Percentiles rank a stretch among this genome's conserved stretches.
These are phyloP conservation scores for Gloeopeniophorella convolvens DNA, from an alignment of 768 basidiomycete genomes.

Conservation along the genomic window DNA sequence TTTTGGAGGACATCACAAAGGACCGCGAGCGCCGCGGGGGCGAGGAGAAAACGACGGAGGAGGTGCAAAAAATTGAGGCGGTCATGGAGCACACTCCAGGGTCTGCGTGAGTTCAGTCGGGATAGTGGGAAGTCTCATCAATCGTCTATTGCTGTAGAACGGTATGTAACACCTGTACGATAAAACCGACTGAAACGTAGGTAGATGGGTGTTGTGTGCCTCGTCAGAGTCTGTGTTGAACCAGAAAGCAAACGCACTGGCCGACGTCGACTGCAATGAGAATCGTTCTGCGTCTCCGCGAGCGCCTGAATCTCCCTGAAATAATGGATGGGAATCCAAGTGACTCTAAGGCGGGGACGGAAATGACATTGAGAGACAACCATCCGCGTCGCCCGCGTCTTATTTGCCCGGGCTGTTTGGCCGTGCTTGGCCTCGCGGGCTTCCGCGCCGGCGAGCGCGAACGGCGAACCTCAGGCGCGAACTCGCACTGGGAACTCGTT, in stretches of 20 bases:
- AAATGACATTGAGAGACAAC: constrained; percentile 5
- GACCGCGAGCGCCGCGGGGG: constrained; percentile 46
- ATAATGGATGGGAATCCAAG: constrained; percentile 21
- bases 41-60: constrained; percentile 34
- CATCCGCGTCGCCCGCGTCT: not conserved
- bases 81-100: constrained; percentile 17
- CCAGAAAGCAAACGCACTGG: constrained; percentile 10
- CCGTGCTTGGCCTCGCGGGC: constrained; percentile 6
- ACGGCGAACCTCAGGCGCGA: too few species aligned
- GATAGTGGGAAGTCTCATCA: not conserved
- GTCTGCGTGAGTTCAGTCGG: not conserved
- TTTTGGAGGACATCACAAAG: constrained; percentile 77
- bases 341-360: constrained; percentile 26
- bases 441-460: too few species aligned
- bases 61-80: constrained; percentile 16
- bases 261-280: constrained; percentile 20
- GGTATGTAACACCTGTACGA: too few species aligned
- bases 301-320: constrained; percentile 24
- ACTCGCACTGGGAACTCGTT: too few species aligned
- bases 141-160: too few species aligned
- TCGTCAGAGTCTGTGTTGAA: constrained; percentile 19
- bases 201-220: too few species aligned
- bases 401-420: constrained; percentile 13
- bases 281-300: constrained; percentile 23
- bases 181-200: too few species aligned